Percentiles rank a stretch among this genome's conserved stretches.
Evolutionary conservation across 352 stramenopile species (phyloP).

Genomic region (Globisporangium solare): DNA sequence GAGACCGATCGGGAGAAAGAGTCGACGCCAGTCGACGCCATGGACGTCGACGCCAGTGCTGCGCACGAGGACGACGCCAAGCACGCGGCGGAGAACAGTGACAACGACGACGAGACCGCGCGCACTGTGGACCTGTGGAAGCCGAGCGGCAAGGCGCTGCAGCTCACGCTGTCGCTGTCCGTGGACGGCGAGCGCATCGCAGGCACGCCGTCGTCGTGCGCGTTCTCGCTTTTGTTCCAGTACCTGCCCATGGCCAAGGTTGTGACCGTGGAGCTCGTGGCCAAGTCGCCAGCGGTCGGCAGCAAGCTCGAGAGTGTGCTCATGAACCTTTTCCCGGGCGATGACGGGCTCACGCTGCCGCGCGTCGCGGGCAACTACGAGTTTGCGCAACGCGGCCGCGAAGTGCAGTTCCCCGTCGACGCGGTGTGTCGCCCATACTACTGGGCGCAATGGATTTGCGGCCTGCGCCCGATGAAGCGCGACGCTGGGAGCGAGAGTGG

Average conservation of each 20-base stretch:
- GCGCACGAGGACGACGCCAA: conserved; percentile 23
- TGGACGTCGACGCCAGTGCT: conserved; percentile 28
- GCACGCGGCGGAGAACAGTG: conserved; percentile 8
- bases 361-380: conserved; percentile 43
- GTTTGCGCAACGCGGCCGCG: conserved; percentile 22
- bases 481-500: conserved; percentile 4
- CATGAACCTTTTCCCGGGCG: conserved; percentile 60
- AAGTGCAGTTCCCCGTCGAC: conserved; percentile 44
- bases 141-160: conserved; percentile 44
- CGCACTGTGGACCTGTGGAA: conserved; percentile 38
- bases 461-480: conserved; percentile 45
- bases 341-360: conserved; percentile 43
- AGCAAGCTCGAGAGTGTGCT: conserved; percentile 20
- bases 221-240: conserved; percentile 59
- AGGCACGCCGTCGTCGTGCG: conserved; percentile 18
- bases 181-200: conserved; percentile 30
- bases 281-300: conserved; percentile 10
- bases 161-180: conserved; percentile 37
- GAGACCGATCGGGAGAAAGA: conserved; percentile 13
- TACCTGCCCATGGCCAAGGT: conserved; percentile 51
- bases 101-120: conserved; percentile 7
- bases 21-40: conserved; percentile 12
- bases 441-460: conserved; percentile 77
- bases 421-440: conserved; percentile 47
- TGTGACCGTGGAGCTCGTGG: conserved; percentile 47